Evolutionary conservation across 2,329 filamentous ascomycete genomes (phyloP).

Genomic region (Nemania serpens): DNA sequence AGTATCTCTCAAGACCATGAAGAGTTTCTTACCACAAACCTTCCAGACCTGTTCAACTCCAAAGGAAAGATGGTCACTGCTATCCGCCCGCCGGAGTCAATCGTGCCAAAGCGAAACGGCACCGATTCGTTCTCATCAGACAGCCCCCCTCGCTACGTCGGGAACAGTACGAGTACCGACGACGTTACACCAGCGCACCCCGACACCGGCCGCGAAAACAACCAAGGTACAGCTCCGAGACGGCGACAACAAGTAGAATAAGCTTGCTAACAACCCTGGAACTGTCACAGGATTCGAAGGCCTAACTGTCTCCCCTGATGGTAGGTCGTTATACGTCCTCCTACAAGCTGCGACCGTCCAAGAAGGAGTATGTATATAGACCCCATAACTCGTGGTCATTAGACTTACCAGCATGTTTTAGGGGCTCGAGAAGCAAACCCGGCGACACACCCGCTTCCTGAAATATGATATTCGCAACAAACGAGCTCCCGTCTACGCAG

Average conservation of each 20-base stretch:
- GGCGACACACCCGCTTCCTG: conserved; percentile 64
- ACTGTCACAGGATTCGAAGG: conserved; percentile 63
- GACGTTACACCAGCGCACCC: conserved; percentile 57
- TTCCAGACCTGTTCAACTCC: conserved; percentile 52
- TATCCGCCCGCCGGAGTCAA: conserved; percentile 66
- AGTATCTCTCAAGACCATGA: background rate
- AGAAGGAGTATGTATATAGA: conserved; percentile 55
- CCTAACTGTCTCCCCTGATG: conserved; percentile 65
- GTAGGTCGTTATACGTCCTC: conserved; percentile 66
- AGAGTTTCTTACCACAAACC: conserved; percentile 8
- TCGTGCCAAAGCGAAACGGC: conserved; percentile 67
- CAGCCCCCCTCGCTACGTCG: conserved; percentile 65
- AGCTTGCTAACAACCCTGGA: background rate
- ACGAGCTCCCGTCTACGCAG: conserved; percentile 51
- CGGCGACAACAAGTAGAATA: background rate
- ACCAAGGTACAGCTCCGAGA: conserved; percentile 54
- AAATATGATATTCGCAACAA: conserved; percentile 63
- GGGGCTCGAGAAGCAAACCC: conserved; percentile 50
- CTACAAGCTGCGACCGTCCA: conserved; percentile 69
- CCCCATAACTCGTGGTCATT: background rate
- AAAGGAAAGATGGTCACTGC: conserved; percentile 64
- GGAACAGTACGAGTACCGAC: conserved; percentile 50
- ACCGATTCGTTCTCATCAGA: conserved; percentile 66
- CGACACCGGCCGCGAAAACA: conserved; percentile 68
- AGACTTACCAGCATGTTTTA: conserved; percentile 14